Percentiles rank a stretch among this genome's conserved stretches.
Evolutionary conservation across 2,329 filamentous ascomycete species (phyloP).

Genomic region (Sordariomycetes sp.): DNA sequence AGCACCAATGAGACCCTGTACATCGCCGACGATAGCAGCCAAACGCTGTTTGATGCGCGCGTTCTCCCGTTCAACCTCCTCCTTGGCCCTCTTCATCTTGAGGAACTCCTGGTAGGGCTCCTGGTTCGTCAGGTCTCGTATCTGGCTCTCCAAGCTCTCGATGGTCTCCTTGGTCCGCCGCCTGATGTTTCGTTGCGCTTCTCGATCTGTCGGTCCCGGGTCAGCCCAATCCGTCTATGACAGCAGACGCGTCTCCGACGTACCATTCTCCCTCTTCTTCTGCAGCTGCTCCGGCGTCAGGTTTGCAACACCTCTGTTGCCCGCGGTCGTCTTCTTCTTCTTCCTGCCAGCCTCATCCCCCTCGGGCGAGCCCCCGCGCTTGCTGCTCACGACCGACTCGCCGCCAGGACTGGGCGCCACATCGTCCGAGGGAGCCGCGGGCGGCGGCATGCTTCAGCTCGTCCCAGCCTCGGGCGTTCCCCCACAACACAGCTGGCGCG

Average conservation of each 20-base stretch:
- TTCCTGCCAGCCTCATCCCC: constrained; percentile 8
- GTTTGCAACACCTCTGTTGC: constrained; percentile 46
- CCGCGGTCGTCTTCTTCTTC: constrained; percentile 34
- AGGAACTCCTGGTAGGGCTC: constrained; percentile 81
- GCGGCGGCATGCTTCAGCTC: too few relatives aligned
- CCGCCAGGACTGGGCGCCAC: constrained; percentile 5
- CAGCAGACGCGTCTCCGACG: constrained; percentile 10
- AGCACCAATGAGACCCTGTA: constrained; percentile 45
- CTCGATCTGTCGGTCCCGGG: constrained; percentile 49
- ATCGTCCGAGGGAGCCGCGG: constrained; percentile 3
- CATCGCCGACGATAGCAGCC: constrained; percentile 52
- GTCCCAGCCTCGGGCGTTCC: too few relatives aligned
- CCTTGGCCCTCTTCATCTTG: constrained; percentile 64
- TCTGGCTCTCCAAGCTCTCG: constrained; percentile 61
- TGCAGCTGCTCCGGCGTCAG: constrained; percentile 66
- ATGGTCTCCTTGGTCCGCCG: constrained; percentile 77
- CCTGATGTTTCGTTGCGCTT: constrained; percentile 77
- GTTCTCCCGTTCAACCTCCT: constrained; percentile 71
- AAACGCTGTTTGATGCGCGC: constrained; percentile 65
- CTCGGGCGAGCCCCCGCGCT: constrained; percentile 3
- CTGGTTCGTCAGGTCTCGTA: constrained; percentile 67
- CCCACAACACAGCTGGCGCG: too few relatives aligned
- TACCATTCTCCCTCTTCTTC: constrained; percentile 54
- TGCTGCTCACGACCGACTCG: constrained; percentile 5
- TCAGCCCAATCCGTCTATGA: not conserved